A percentile compares a stretch with the other conserved stretches of the same genome.
Evolutionary conservation across 2,329 filamentous ascomycete species (phyloP).

Genomic region (Microdochium bolleyi): DNA sequence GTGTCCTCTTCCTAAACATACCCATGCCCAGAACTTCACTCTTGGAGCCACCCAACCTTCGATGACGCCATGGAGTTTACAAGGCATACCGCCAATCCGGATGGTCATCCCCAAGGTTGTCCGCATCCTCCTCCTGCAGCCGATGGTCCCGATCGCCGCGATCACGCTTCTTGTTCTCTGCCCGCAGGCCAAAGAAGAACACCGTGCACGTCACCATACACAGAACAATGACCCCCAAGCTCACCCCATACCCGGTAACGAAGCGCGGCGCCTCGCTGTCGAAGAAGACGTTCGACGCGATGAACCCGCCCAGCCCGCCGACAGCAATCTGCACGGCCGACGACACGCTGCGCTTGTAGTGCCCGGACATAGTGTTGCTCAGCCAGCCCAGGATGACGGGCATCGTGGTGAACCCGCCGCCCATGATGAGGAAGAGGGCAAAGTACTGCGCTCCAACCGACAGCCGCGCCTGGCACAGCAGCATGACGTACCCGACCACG

Average conservation of each 20-base stretch:
- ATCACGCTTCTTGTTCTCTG: constrained; percentile 41
- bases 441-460: constrained; percentile 10
- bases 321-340: constrained; percentile 18
- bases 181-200: constrained; percentile 13
- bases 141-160: constrained; percentile 38
- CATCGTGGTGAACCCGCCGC: constrained; percentile 22
- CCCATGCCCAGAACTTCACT: too few relatives aligned
- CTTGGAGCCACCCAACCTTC: too few relatives aligned
- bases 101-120: constrained; percentile 42
- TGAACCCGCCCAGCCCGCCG: constrained; percentile 21
- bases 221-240: constrained; percentile 15
- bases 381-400: constrained; percentile 17
- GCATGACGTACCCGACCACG: constrained; percentile 7
- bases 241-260: constrained; percentile 25
- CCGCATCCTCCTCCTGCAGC: constrained; percentile 37
- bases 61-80: too few relatives aligned
- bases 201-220: constrained; percentile 30
- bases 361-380: constrained; percentile 17
- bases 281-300: constrained; percentile 29
- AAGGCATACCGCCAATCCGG: constrained; percentile 49
- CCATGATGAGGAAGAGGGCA: background rate
- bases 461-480: constrained; percentile 16
- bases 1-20: too few relatives aligned
- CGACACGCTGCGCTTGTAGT: constrained; percentile 17
- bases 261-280: constrained; percentile 23